Percentiles rank a stretch among this genome's conserved stretches.
Evolutionary conservation across 2,329 filamentous ascomycete genomes (phyloP).

Genomic region (Fusarium fujikuroi): DNA sequence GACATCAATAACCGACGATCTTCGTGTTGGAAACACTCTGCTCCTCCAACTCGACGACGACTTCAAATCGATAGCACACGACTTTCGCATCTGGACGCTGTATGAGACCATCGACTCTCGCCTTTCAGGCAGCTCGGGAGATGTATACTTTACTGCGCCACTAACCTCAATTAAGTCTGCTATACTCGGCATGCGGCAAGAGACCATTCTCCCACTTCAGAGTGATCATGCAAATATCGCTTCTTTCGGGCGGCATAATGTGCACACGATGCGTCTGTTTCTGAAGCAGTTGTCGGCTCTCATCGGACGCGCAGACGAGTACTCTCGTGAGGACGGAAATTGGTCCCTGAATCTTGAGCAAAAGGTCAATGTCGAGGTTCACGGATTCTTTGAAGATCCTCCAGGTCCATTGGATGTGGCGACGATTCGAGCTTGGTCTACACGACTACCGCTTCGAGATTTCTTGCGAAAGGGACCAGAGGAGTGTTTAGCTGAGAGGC

Average conservation of each 20-base stretch:
- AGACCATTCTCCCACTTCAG: slow-evolving; percentile 63
- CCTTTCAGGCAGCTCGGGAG: slow-evolving; percentile 57
- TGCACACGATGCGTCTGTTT: slow-evolving; percentile 58
- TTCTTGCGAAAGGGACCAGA: slow-evolving; percentile 67
- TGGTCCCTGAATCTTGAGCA: slow-evolving; percentile 61
- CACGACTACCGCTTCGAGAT: slow-evolving; percentile 61
- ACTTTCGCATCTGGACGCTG: slow-evolving; percentile 70
- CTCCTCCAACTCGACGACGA: slow-evolving; percentile 63
- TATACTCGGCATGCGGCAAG: slow-evolving; percentile 61
- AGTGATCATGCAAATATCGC: slow-evolving; percentile 66
- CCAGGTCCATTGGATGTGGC: slow-evolving; percentile 48
- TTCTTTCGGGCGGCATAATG: slow-evolving; percentile 63
- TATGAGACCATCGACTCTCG: slow-evolving; percentile 71
- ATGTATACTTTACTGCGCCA: slow-evolving; percentile 68
- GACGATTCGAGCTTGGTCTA: slow-evolving; percentile 62
- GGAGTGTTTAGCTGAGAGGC: slow-evolving; percentile 62
- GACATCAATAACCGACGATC: slow-evolving; percentile 58
- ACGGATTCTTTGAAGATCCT: slow-evolving; percentile 69
- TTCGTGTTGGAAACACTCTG: slow-evolving; percentile 61
- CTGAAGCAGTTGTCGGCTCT: slow-evolving; percentile 49
- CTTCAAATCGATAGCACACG: slow-evolving; percentile 66
- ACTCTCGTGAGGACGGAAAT: slow-evolving; percentile 48
- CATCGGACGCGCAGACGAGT: slow-evolving; percentile 50
- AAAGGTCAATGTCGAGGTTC: slow-evolving; percentile 65
- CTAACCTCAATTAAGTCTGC: slow-evolving; percentile 67